Conservation (phyloP, 345 rosid genomes). For the Brassica nigra region DNA sequence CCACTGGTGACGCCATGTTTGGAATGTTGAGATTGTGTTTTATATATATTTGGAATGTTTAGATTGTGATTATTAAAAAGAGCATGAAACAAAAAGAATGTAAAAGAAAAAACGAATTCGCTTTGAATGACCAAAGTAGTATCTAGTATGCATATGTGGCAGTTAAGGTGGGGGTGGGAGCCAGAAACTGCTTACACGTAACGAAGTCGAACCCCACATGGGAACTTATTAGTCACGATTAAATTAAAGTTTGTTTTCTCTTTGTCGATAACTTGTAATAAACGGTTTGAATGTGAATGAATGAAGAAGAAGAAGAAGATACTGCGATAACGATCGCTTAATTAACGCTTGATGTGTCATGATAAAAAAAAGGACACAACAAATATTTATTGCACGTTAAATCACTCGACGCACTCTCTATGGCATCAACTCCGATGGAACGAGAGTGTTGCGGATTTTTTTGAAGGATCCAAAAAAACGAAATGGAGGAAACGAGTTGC, state of each 20-base stretch:
- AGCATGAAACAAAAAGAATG: not conserved
- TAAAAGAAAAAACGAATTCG: not conserved
- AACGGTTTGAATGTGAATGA: not conserved
- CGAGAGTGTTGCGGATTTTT: not conserved
- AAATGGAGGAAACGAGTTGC: not conserved
- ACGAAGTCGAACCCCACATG: not conserved
- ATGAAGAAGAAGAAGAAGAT: not conserved
- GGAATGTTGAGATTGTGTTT: constrained; percentile 20
- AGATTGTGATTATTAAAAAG: not conserved
- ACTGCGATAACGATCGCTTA: not conserved
- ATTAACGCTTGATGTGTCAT: not conserved
- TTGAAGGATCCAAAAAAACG: not conserved
- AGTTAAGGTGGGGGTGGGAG: not conserved
- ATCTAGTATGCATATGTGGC: not conserved
- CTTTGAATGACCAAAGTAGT: not conserved
- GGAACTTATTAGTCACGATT: not conserved
- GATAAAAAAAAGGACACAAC: not conserved
- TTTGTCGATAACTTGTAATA: not conserved
- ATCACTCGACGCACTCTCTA: not conserved
- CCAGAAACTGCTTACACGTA: not conserved
- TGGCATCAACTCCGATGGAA: not conserved
- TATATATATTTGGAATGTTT: not conserved
- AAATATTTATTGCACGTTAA: not conserved
- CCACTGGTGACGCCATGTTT: not conserved
- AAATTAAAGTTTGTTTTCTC: not conserved